phyloP scores from a whole-genome alignment of 495 filamentous ascomycete genomes.

The Achaetomiella virescens region DNA sequence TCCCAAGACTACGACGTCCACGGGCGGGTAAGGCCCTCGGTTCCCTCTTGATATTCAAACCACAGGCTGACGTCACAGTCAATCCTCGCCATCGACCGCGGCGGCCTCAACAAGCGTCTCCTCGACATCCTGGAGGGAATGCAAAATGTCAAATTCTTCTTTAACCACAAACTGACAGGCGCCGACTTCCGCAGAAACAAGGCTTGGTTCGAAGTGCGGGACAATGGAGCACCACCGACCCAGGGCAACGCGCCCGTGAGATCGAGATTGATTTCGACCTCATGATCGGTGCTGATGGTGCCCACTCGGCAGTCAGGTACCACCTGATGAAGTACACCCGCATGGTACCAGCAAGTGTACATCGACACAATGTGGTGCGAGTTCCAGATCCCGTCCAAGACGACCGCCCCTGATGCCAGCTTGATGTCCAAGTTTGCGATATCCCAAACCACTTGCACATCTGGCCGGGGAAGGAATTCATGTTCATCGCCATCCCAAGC shows the following conservation, averaged over 20 bases:
- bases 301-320: constrained; percentile 81
- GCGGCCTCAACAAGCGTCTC: constrained; percentile 73
- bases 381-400: constrained; percentile 62
- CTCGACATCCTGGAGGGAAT: constrained; percentile 77
- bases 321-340: constrained; percentile 90
- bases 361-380: constrained; percentile 98
- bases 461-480: constrained; percentile 86
- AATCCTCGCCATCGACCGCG: constrained; percentile 60
- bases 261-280: constrained; percentile 81
- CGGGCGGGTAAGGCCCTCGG: constrained; percentile 57
- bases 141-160: constrained; percentile 83
- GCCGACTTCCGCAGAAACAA: constrained; percentile 71
- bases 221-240: constrained; percentile 4
- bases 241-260: constrained; percentile 35
- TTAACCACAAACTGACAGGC: constrained; percentile 84
- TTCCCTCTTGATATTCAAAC: neutral
- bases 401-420: constrained; percentile 24
- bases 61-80: constrained; percentile 28
- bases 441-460: constrained; percentile 90
- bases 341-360: constrained; percentile 90
- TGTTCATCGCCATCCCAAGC: constrained; percentile 97
- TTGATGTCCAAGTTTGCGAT: constrained; percentile 61
- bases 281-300: constrained; percentile 92
- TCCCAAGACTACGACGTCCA: constrained; percentile 86
- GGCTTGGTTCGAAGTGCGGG: constrained; percentile 78